Evolutionary conservation across 257 asterid genomes (phyloP).

Genomic region (Solanum virginianum): DNA sequence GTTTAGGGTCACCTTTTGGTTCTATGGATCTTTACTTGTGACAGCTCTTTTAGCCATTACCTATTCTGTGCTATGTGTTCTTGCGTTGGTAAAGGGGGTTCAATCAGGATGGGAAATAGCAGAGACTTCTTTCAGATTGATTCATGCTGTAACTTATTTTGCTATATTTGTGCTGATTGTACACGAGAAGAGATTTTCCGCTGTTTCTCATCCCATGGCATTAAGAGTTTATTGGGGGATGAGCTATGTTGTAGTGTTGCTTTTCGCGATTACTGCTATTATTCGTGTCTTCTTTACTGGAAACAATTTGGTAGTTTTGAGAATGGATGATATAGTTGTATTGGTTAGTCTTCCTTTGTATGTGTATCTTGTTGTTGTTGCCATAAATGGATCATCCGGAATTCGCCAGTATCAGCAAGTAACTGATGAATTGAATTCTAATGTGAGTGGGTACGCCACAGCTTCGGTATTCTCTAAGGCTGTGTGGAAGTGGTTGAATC

Average conservation of each 20-base stretch:
- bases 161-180: constrained; percentile 22
- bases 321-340: constrained; percentile 29
- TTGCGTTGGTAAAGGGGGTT: constrained; percentile 22
- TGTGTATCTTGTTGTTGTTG: constrained; percentile 19
- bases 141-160: constrained; percentile 26
- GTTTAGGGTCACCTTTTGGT: constrained; percentile 23
- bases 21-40: constrained; percentile 12
- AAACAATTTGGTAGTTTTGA: not conserved
- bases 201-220: constrained; percentile 24
- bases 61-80: constrained; percentile 11
- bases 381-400: constrained; percentile 19
- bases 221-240: constrained; percentile 15
- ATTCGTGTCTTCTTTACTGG: constrained; percentile 14
- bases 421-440: not conserved
- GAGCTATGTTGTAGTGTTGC: constrained; percentile 1
- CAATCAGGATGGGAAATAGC: constrained; percentile 21
- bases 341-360: constrained; percentile 28
- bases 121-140: constrained; percentile 19
- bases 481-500: constrained; percentile 53
- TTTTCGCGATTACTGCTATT: constrained; percentile 15
- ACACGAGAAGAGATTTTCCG: constrained; percentile 36
- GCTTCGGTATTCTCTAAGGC: constrained; percentile 48
- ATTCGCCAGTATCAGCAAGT: not conserved
- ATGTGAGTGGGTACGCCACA: constrained; percentile 37
- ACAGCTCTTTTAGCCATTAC: constrained; percentile 31